Conservation (phyloP, 169 alveolate species). For the Eimeria brunetti region DNA sequence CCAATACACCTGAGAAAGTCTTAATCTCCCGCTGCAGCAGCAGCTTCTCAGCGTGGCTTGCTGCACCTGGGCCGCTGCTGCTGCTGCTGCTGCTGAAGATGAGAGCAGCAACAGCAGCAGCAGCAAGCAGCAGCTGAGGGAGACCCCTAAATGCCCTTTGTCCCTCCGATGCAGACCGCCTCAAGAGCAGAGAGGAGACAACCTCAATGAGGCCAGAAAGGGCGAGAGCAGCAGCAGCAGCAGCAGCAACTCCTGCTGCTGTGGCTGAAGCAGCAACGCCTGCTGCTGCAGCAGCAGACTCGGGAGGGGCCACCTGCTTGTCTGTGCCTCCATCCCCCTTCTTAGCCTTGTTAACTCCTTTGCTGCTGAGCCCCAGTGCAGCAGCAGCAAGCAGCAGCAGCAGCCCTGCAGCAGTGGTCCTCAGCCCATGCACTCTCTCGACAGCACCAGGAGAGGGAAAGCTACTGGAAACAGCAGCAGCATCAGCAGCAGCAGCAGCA, state of each 20-base stretch:
- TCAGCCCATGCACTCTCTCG: too few relatives aligned
- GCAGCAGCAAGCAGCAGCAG: too few relatives aligned
- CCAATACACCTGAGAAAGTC: neutral
- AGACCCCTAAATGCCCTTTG: neutral
- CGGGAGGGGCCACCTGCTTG: too few relatives aligned
- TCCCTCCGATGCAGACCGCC: neutral
- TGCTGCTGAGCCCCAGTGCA: too few relatives aligned
- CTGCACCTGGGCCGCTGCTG: neutral
- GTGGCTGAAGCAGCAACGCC: neutral
- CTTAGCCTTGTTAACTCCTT: too few relatives aligned
- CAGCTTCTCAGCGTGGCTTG: neutral
- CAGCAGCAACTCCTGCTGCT: neutral
- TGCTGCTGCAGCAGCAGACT: neutral
- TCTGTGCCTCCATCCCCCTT: too few relatives aligned
- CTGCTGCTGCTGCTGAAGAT: constrained; percentile 16
- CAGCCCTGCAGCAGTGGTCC: too few relatives aligned
- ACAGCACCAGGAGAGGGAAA: too few relatives aligned
- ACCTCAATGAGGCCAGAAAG: neutral
- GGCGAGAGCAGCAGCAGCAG: neutral
- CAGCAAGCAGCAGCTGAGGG: neutral
- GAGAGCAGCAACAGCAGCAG: neutral
- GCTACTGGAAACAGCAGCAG: too few relatives aligned
- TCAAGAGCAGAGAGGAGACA: neutral
- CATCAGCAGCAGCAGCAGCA: too few relatives aligned
- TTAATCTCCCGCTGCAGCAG: constrained; percentile 3